Conservation (phyloP, 192 early-diverging fungal genomes). For the Hyaloraphidium curvatum region DNA sequence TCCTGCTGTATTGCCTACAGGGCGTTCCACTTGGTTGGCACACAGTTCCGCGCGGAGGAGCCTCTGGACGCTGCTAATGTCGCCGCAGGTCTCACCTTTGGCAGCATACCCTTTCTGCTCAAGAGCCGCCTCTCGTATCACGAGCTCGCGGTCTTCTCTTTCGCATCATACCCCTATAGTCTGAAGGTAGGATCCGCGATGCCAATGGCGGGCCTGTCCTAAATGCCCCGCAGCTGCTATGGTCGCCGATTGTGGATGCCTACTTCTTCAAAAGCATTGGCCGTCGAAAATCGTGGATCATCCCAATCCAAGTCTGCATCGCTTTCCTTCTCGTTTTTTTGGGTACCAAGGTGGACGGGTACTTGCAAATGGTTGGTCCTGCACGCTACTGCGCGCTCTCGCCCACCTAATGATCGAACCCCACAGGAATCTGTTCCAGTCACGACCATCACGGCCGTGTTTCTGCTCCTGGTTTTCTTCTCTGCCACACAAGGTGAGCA, state of each 20-base stretch:
- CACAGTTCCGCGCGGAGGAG: not conserved
- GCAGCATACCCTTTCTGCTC: slow-evolving; percentile 82
- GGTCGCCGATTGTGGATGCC: slow-evolving; percentile 94
- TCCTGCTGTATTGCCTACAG: slow-evolving; percentile 59
- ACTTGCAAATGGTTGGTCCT: too few relatives aligned
- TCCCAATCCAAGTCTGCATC: slow-evolving; percentile 89
- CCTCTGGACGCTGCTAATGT: not conserved
- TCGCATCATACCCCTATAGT: slow-evolving; percentile 92
- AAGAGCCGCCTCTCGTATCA: slow-evolving; percentile 82
- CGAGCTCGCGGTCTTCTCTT: slow-evolving; percentile 82
- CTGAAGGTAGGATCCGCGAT: slow-evolving; percentile 63
- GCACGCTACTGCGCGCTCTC: too few relatives aligned
- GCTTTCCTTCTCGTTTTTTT: too few relatives aligned
- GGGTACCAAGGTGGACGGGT: too few relatives aligned
- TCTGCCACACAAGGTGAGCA: slow-evolving; percentile 81
- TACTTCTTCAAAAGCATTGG: slow-evolving; percentile 64
- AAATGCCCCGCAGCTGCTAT: slow-evolving; percentile 37
- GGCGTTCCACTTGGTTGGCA: slow-evolving; percentile 70
- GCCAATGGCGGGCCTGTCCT: not conserved
- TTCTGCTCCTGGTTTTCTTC: slow-evolving; percentile 73
- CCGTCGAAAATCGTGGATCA: slow-evolving; percentile 90
- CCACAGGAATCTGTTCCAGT: slow-evolving; percentile 40
- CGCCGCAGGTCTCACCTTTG: slow-evolving; percentile 36
- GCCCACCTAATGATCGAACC: too few relatives aligned
- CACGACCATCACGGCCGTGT: slow-evolving; percentile 47